Evolutionary conservation across 2,329 filamentous ascomycete species (phyloP).

Genomic region (Fusarium robinianum): DNA sequence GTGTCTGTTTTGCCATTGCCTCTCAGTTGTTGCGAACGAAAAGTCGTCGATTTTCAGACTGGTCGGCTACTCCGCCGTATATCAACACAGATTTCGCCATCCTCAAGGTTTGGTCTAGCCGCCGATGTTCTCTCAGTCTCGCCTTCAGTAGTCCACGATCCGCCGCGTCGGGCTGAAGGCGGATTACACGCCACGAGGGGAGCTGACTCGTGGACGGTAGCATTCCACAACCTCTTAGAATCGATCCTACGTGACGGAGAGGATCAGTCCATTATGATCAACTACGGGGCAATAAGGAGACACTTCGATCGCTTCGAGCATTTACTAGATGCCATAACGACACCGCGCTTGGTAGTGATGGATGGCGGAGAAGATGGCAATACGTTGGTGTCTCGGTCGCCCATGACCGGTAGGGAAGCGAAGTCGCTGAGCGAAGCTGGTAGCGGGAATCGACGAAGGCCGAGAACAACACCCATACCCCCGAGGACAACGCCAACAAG

Average conservation of each 20-base stretch:
- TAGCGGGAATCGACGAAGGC: conserved; percentile 6
- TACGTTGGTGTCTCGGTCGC: conserved; percentile 46
- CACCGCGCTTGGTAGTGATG: conserved; percentile 58
- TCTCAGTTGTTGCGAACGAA: conserved; percentile 43
- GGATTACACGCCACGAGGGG: conserved; percentile 32
- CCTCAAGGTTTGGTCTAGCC: conserved; percentile 51
- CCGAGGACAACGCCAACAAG: conserved; percentile 1
- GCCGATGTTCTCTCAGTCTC: conserved; percentile 35
- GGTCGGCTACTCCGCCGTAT: conserved; percentile 53
- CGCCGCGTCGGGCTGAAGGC: conserved; percentile 28
- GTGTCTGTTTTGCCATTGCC: conserved; percentile 44
- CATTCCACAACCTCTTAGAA: conserved; percentile 62
- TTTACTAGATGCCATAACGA: conserved; percentile 56
- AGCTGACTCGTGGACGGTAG: conserved; percentile 55
- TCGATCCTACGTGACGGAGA: conserved; percentile 62
- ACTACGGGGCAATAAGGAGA: conserved; percentile 58
- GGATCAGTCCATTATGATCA: conserved; percentile 61
- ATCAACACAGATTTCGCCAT: conserved; percentile 50
- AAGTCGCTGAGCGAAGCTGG: not conserved
- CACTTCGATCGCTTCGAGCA: conserved; percentile 56
- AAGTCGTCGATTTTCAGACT: conserved; percentile 50
- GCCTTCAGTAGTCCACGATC: conserved; percentile 17
- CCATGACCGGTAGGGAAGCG: conserved; percentile 8
- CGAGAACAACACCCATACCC: conserved; percentile 3
- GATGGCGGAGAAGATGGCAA: conserved; percentile 57